Evolutionary conservation across 2,329 filamentous ascomycete genomes (phyloP).

Genomic region (Xylariales sp.): DNA sequence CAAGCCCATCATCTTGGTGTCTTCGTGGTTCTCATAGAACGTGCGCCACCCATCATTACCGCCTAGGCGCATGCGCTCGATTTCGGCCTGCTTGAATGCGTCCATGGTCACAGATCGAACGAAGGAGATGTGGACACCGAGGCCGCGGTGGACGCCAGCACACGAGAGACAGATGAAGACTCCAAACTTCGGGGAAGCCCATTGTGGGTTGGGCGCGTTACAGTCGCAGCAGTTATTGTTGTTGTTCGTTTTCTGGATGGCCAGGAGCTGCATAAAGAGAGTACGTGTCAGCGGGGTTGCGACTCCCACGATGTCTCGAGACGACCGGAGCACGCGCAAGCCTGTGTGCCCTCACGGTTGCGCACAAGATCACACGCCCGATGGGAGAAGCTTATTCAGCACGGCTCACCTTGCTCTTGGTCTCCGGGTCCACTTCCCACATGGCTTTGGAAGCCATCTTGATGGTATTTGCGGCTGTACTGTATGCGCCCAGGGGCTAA

Average conservation of each 20-base stretch:
- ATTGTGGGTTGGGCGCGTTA: slow-evolving; percentile 92
- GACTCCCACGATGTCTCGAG: no score
- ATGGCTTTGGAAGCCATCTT: slow-evolving; percentile 68
- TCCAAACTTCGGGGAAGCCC: slow-evolving; percentile 95
- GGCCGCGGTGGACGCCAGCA: slow-evolving; percentile 87
- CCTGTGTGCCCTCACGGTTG: neutral
- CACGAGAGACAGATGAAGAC: slow-evolving; percentile 98
- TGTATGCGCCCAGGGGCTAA: no score
- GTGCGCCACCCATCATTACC: slow-evolving; percentile 84
- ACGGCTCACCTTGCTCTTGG: slow-evolving; percentile 79
- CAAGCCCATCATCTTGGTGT: slow-evolving; percentile 62
- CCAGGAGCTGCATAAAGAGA: slow-evolving; percentile 61
- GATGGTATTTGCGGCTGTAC: neutral
- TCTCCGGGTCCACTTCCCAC: slow-evolving; percentile 99
- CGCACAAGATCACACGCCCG: no score
- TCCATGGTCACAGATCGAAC: slow-evolving; percentile 98
- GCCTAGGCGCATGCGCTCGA: slow-evolving; percentile 87
- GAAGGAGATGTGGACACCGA: slow-evolving; percentile 98
- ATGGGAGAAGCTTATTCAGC: no score
- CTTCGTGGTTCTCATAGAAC: slow-evolving; percentile 75
- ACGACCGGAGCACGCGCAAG: neutral
- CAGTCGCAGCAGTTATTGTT: slow-evolving; percentile 96
- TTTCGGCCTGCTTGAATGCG: slow-evolving; percentile 89
- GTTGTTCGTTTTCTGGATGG: slow-evolving; percentile 83
- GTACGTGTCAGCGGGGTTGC: no score